Percentiles rank a stretch among this genome's conserved stretches.
Conservation (phyloP, 2,329 filamentous ascomycete genomes). For the Aspergillus spinulosporus region DNA sequence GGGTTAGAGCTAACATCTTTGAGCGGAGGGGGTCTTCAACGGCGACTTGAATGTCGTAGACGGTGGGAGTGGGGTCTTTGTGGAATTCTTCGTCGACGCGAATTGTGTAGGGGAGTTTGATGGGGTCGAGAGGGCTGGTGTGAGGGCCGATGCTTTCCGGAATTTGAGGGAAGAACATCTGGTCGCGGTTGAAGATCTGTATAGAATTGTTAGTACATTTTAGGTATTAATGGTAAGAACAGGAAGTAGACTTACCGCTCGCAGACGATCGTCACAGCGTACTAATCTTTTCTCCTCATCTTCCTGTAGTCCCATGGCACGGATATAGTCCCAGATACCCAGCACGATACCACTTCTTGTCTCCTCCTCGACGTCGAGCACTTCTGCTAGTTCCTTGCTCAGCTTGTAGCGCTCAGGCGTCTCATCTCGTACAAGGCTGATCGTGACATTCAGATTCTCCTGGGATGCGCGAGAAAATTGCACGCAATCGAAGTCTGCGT, state of each 20-base stretch:
- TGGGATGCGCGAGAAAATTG: slow-evolving; percentile 90
- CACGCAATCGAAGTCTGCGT: slow-evolving; percentile 82
- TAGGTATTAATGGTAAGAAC: neutral
- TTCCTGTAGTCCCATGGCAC: slow-evolving; percentile 80
- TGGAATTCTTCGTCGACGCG: slow-evolving; percentile 85
- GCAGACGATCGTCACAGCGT: slow-evolving; percentile 80
- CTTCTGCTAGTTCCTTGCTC: slow-evolving; percentile 74
- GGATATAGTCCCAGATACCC: slow-evolving; percentile 94
- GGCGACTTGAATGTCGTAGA: slow-evolving; percentile 86
- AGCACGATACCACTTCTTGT: slow-evolving; percentile 85
- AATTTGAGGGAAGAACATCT: slow-evolving; percentile 81
- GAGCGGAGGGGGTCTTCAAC: slow-evolving; percentile 78
- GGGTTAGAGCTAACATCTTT: slow-evolving; percentile 64
- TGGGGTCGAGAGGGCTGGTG: slow-evolving; percentile 74
- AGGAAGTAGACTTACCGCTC: slow-evolving; percentile 59
- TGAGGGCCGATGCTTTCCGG: slow-evolving; percentile 77
- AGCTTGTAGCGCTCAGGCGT: slow-evolving; percentile 80
- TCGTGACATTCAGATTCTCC: slow-evolving; percentile 85
- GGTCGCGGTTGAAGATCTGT: slow-evolving; percentile 72
- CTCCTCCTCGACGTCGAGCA: slow-evolving; percentile 83
- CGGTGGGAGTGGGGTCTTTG: slow-evolving; percentile 70
- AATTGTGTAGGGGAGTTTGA: slow-evolving; percentile 87
- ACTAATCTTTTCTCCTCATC: slow-evolving; percentile 94
- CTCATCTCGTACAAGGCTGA: slow-evolving; percentile 83
- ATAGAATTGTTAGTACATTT: neutral